Base-by-base conservation (phyloP, 2,329 filamentous ascomycete genomes). In the Pseudogymnoascus verrucosus region DNA sequence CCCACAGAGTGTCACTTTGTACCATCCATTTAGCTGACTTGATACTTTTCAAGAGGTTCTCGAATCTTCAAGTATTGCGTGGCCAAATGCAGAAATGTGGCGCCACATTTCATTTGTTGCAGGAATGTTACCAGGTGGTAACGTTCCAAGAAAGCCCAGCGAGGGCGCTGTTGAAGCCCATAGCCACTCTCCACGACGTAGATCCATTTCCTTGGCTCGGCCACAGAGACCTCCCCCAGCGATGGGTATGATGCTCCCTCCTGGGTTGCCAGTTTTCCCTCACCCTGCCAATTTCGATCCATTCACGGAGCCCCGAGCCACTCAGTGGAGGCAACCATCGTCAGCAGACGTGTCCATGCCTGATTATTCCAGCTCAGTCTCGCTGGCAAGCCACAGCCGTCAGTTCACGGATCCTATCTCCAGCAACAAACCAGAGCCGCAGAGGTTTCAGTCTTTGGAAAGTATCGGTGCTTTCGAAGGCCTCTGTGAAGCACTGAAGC, bases 51-150 rank as follows among this genome's bases (percentile, higher is more conserved):
- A 34, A 91, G 91, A 89, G 44, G 79, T 93, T 23, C 81, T 96
- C 31, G 89, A 95, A 74, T 80, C 78, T 65, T 86, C 85, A 2
- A 83, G 82, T 3, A 91, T 96, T 70, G 89, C 90, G 2, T 96
- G 90, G 89, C 91, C 91, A 6, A 92, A 89, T 71, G 77, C 83
- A 19, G 75, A 78, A 14, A 89, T 91, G 87, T 90, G 86, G 87
- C 79, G 79, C 19, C 80, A 79, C 39, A 74, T 77, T 16, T 74
- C 78, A 12, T 74, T 77, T 65, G 74, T 76, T 28, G 67, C 71
- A 44, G 67, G 75, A 36, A 70, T 70, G 60, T 65, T 69, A 60
- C 62, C 67, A 40, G 70, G 70, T 14, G 64, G 68, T 14, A 61
- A 64, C 34, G 68, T 68, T 5, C 67, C 76, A 71, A 63, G 77